Percentiles rank a stretch among this genome's conserved stretches.
Evolutionary conservation across 352 stramenopile species (phyloP).

Genomic region (Globisporangium takayamanum): DNA sequence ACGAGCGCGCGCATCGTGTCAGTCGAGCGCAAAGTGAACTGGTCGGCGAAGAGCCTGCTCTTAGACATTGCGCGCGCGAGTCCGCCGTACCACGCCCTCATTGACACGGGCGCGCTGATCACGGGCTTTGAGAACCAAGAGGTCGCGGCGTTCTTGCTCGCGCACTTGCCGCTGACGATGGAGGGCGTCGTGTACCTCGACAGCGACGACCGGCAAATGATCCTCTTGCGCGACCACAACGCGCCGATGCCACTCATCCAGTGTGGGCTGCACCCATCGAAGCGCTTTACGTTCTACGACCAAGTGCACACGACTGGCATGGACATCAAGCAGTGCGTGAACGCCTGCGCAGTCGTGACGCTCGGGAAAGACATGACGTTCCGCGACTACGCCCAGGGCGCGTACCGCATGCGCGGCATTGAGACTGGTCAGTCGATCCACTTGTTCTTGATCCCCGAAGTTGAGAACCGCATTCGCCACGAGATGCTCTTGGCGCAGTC

Average conservation of each 20-base stretch:
- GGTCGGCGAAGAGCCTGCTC: conserved; percentile 65
- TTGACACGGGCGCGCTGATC: conserved; percentile 90
- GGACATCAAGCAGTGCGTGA: conserved; percentile 90
- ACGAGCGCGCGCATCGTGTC: conserved; percentile 91
- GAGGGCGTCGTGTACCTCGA: conserved; percentile 91
- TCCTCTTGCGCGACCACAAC: conserved; percentile 93
- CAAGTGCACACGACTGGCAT: conserved; percentile 93
- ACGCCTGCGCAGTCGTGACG: conserved; percentile 84
- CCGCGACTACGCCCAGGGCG: conserved; percentile 89
- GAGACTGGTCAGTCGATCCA: conserved; percentile 90
- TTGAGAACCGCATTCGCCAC: conserved; percentile 84
- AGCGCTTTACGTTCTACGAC: conserved; percentile 92
- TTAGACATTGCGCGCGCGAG: conserved; percentile 70
- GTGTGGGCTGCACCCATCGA: conserved; percentile 75
- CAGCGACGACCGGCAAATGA: conserved; percentile 85
- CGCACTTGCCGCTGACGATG: conserved; percentile 65
- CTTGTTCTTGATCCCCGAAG: conserved; percentile 90
- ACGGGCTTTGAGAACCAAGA: conserved; percentile 88
- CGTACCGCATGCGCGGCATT: conserved; percentile 90
- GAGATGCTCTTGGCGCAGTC: conserved; percentile 55
- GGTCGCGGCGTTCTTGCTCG: conserved; percentile 79
- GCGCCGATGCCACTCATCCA: conserved; percentile 91
- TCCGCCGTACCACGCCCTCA: conserved; percentile 81
- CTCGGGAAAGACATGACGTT: conserved; percentile 97
- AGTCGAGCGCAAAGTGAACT: conserved; percentile 79